Percentiles rank a stretch among this genome's conserved stretches.
Evolutionary conservation across 78 protist genomes (phyloP).

Genomic region (Blattamonas nauphoetae): DNA sequence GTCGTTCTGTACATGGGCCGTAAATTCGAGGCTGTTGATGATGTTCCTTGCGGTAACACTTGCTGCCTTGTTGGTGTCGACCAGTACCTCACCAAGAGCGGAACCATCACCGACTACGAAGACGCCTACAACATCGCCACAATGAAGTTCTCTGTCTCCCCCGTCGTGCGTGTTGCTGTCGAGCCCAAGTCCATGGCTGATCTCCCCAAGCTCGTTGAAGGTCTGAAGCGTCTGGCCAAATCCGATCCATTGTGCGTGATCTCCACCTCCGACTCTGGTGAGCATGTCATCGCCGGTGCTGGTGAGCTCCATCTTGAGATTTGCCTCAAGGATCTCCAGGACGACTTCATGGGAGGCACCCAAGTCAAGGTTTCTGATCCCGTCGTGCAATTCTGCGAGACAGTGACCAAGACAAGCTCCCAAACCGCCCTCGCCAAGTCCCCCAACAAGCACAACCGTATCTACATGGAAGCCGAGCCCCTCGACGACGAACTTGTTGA

Average conservation of each 20-base stretch:
- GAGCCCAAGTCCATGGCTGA: slow-evolving; percentile 88
- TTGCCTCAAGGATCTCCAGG: too few species aligned
- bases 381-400: slow-evolving; percentile 26
- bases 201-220: slow-evolving; percentile 92
- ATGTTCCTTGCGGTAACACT: slow-evolving; percentile 77
- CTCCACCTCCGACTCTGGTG: slow-evolving; percentile 90
- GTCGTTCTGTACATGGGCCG: slow-evolving; percentile 47
- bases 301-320: slow-evolving; percentile 97
- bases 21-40: slow-evolving; percentile 55
- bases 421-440: slow-evolving; percentile 80
- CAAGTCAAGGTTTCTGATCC: slow-evolving; percentile 59
- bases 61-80: slow-evolving; percentile 83
- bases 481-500: slow-evolving; percentile 75
- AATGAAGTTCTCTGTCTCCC: slow-evolving; percentile 92
- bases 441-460: slow-evolving; percentile 99
- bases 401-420: slow-evolving; percentile 18
- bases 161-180: too few species aligned
- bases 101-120: slow-evolving; percentile 46
- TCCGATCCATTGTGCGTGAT: slow-evolving; percentile 70
- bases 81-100: slow-evolving; percentile 37
- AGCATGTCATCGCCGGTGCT: slow-evolving; percentile 88
- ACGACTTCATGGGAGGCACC: too few species aligned
- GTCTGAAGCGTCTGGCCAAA: slow-evolving; percentile 68
- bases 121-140: slow-evolving; percentile 43
- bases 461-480: slow-evolving; percentile 76